Evolutionary conservation across 371 early-diverging fungal species (phyloP).

Genomic region (Circinella umbellata): DNA sequence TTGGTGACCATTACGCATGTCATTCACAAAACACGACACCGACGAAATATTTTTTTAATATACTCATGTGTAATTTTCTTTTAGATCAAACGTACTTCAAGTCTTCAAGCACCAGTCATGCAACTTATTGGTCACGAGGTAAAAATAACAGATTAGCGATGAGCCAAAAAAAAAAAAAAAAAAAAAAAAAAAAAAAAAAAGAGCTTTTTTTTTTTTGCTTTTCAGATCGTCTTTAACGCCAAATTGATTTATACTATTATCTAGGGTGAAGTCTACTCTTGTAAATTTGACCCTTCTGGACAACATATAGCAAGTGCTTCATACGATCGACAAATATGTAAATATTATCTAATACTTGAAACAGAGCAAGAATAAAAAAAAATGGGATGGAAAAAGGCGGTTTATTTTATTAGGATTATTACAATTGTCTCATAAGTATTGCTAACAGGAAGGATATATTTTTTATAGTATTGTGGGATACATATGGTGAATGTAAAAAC

Average conservation of each 20-base stretch:
- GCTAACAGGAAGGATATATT: background rate
- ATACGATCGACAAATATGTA: slow-evolving; percentile 83
- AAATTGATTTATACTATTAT: slow-evolving; percentile 20
- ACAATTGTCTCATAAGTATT: too few species aligned
- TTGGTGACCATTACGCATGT: too few species aligned
- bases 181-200: slow-evolving; percentile 1
- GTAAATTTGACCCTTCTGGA: slow-evolving; percentile 87
- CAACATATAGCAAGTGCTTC: slow-evolving; percentile 85
- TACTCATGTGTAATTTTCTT: background rate
- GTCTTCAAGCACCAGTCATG: slow-evolving; percentile 89
- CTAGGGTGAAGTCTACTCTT: slow-evolving; percentile 83
- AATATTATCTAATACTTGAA: background rate
- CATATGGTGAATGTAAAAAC: slow-evolving; percentile 88
- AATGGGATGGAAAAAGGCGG: too few species aligned
- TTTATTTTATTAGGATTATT: too few species aligned
- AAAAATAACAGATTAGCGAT: slow-evolving; percentile 9
- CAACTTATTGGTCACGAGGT: slow-evolving; percentile 80
- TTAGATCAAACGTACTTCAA: slow-evolving; percentile 83
- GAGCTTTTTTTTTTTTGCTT: background rate
- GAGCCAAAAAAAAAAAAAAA: slow-evolving; percentile 6
- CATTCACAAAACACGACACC: too few species aligned
- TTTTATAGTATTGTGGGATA: slow-evolving; percentile 88
- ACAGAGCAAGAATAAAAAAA: background rate
- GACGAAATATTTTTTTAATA: too few species aligned
- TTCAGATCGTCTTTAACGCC: background rate